Percentiles rank a stretch among this genome's conserved stretches.
Evolutionary conservation across 2,329 filamentous ascomycete species (phyloP).

Genomic region (Paracoccidioides brasiliensis): DNA sequence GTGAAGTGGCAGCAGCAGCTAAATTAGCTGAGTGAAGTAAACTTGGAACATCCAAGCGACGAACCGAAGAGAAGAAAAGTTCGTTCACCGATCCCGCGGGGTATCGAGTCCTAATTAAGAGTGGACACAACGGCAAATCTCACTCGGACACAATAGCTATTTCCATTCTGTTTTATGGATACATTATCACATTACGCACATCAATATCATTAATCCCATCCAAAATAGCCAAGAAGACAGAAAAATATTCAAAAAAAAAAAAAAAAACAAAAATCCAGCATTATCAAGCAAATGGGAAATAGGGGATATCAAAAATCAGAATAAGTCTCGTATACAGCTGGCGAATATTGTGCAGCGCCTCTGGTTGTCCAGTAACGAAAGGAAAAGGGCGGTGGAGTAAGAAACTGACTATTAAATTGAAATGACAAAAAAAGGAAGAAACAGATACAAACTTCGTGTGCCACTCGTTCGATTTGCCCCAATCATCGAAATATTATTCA

Average conservation of each 20-base stretch:
- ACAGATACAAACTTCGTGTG: not conserved
- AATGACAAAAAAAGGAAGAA: not conserved
- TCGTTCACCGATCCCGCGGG: no score
- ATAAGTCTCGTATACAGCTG: not conserved
- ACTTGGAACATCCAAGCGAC: no score
- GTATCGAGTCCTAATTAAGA: no score
- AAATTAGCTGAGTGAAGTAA: no score
- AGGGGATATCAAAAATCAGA: not conserved
- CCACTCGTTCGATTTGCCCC: not conserved
- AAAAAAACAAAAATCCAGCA: not conserved
- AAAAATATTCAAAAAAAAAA: not conserved
- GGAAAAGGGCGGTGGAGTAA: not conserved
- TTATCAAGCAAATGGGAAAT: not conserved
- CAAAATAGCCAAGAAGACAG: not conserved
- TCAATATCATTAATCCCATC: not conserved
- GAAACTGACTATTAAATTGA: not conserved
- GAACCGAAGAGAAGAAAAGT: no score
- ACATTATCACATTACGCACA: not conserved
- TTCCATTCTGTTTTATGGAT: not conserved
- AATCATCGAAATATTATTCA: no score
- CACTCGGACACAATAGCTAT: no score
- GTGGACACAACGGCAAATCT: no score
- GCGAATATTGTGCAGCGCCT: not conserved
- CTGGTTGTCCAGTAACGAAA: not conserved
- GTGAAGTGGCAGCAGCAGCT: not conserved